Percentiles rank a stretch among this genome's conserved stretches.
Conservation (phyloP, 768 basidiomycete species). For the Harrya chromipes region DNA sequence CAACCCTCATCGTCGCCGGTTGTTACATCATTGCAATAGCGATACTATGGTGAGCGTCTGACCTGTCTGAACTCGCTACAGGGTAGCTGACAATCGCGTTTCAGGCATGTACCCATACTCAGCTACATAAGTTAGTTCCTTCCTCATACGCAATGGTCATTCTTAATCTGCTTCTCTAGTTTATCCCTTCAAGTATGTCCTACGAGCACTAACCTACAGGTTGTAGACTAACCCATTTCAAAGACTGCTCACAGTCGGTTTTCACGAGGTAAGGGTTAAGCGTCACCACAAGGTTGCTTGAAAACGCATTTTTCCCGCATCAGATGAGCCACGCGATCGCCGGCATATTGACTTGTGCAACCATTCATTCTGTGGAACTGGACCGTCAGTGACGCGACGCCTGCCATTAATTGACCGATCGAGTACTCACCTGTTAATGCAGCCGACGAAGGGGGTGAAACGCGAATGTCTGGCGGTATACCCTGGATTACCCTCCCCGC, state of each 20-base stretch:
- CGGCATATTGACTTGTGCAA: slow-evolving; percentile 82
- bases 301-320: slow-evolving; percentile 3
- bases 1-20: slow-evolving; percentile 77
- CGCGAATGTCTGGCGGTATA: slow-evolving; percentile 84
- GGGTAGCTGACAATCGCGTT: slow-evolving; percentile 2
- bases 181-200: slow-evolving; percentile 87
- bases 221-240: slow-evolving; percentile 17
- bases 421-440: slow-evolving; percentile 11
- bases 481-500: slow-evolving; percentile 77
- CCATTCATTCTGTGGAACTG: slow-evolving; percentile 79
- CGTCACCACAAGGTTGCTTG: slow-evolving; percentile 4
- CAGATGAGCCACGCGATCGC: slow-evolving; percentile 86
- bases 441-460: slow-evolving; percentile 89
- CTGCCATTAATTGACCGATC: neutral
- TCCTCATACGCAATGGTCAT: neutral
- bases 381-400: slow-evolving; percentile 58
- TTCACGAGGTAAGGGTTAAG: slow-evolving; percentile 65
- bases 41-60: slow-evolving; percentile 65
- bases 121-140: slow-evolving; percentile 64
- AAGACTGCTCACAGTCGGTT: slow-evolving; percentile 82
- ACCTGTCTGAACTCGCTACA: neutral
- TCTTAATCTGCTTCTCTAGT: slow-evolving; percentile 42
- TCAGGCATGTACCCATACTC: slow-evolving; percentile 75
- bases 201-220: neutral
- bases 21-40: slow-evolving; percentile 70